Percentiles rank a stretch among this genome's conserved stretches.
Conservation (phyloP, 306 rosid genomes). For the Gleditsia sinensis region DNA sequence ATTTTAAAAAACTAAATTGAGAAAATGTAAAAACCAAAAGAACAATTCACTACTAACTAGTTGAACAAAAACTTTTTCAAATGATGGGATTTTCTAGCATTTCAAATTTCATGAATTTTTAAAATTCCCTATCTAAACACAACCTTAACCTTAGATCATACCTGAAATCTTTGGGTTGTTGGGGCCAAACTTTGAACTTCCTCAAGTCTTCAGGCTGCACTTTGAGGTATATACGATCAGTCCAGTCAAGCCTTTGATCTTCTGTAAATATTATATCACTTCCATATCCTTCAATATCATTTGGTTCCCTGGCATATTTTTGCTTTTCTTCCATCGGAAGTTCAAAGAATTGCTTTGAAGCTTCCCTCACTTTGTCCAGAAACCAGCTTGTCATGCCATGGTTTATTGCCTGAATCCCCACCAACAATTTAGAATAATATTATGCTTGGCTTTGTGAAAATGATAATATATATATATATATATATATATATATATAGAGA, state of each 20-base stretch:
- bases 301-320: conserved; percentile 41
- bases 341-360: conserved; percentile 46
- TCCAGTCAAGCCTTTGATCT: conserved; percentile 72
- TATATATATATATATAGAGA: no score
- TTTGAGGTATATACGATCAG: conserved; percentile 54
- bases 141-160: conserved; percentile 29
- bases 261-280: conserved; percentile 43
- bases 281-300: conserved; percentile 61
- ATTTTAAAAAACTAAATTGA: no score
- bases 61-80: no score
- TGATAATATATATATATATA: background rate
- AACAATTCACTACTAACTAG: no score
- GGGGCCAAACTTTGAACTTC: conserved; percentile 60
- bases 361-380: conserved; percentile 41
- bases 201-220: conserved; percentile 60
- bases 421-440: background rate
- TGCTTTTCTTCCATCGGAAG: conserved; percentile 55
- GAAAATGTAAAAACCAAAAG: no score
- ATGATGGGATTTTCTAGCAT: no score
- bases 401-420: conserved; percentile 45
- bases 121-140: background rate
- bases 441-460: background rate
- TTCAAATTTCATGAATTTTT: no score
- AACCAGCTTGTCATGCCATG: conserved; percentile 43
- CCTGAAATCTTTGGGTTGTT: conserved; percentile 56